Evolutionary conservation across 2,329 filamentous ascomycete species (phyloP).

Genomic region (Penicillium sp.): DNA sequence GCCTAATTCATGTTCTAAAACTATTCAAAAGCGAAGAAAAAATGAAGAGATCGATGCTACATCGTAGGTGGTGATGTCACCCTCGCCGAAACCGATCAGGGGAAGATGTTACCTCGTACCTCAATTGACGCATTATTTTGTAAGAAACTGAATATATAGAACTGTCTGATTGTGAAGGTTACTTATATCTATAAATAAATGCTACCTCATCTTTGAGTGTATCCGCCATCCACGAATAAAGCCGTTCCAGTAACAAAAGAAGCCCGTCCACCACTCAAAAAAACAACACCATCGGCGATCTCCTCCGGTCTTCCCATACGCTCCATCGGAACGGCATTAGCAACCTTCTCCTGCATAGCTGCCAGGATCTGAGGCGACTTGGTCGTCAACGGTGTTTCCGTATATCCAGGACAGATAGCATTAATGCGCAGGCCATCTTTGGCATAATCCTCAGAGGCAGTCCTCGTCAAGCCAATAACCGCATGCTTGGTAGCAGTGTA

Average conservation of each 20-base stretch:
- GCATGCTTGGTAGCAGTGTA: constrained; percentile 43
- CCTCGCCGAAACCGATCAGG: background rate
- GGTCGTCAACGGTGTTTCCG: constrained; percentile 64
- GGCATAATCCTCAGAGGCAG: constrained; percentile 45
- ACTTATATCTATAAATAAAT: background rate
- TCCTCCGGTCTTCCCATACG: constrained; percentile 19
- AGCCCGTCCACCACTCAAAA: constrained; percentile 18
- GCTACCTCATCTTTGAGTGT: constrained; percentile 13
- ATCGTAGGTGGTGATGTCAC: constrained; percentile 11
- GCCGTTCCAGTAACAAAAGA: constrained; percentile 20
- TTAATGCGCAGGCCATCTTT: constrained; percentile 57
- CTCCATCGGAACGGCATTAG: constrained; percentile 17
- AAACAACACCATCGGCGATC: constrained; percentile 20
- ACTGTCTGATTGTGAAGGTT: background rate
- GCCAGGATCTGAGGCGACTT: constrained; percentile 25
- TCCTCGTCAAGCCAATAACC: constrained; percentile 44
- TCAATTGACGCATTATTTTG: background rate
- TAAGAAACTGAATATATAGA: background rate
- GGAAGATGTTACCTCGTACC: background rate
- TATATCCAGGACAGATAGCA: constrained; percentile 79
- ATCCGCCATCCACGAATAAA: constrained; percentile 20
- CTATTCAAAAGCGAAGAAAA: background rate
- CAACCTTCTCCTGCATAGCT: constrained; percentile 27
- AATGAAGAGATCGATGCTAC: background rate
- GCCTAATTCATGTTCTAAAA: background rate